phyloP scores from a whole-genome alignment of 2,329 filamentous ascomycete species.

The Dactylellina leptospora region DNA sequence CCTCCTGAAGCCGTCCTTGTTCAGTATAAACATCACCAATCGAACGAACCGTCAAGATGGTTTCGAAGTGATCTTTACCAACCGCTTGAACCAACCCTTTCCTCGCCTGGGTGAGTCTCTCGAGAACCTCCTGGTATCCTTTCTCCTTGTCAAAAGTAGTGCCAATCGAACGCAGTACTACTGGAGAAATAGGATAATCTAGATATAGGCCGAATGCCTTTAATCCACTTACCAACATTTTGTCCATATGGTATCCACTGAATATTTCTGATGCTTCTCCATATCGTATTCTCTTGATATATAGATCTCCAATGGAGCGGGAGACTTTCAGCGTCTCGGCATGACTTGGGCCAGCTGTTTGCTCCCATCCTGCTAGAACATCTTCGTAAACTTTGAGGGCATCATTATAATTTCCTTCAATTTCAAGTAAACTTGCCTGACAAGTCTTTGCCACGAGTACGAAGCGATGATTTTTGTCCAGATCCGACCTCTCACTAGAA shows the following conservation, averaged over 20 bases:
- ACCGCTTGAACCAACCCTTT: background rate
- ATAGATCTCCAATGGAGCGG: slow-evolving; percentile 7
- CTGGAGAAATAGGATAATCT: background rate
- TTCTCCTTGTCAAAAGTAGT: background rate
- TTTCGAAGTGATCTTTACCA: background rate
- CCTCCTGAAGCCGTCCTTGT: background rate
- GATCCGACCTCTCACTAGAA: background rate
- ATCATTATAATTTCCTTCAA: background rate
- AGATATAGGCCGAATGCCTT: background rate
- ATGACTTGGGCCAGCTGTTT: background rate
- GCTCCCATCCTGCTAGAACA: background rate
- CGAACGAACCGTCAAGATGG: background rate
- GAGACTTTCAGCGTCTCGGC: background rate
- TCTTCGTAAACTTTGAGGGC: slow-evolving; percentile 17
- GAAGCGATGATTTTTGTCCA: background rate
- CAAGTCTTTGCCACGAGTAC: slow-evolving; percentile 4
- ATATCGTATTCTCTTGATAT: background rate
- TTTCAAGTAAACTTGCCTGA: slow-evolving; percentile 8
- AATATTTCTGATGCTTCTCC: background rate
- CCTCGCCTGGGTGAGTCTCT: background rate
- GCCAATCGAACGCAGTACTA: background rate
- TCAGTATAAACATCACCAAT: background rate
- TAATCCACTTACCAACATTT: background rate
- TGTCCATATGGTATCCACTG: background rate
- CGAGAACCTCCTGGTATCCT: background rate